These are phyloP conservation scores for Capsicum rhomboideum DNA, from an alignment of 257 asterid species.

Conservation along the genomic window DNA sequence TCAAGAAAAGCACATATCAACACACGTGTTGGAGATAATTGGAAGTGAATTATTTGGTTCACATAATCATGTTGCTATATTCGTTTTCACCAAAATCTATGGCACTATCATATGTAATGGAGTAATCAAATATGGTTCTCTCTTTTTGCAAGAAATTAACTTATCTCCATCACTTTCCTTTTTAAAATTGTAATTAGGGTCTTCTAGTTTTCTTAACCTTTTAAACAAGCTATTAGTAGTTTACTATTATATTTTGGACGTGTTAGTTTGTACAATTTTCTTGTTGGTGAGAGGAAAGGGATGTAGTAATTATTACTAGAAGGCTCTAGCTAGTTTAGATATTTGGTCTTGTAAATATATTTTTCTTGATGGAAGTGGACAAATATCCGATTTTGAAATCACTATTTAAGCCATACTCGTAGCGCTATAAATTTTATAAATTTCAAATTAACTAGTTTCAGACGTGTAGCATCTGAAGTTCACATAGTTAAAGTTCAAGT, in stretches of 20 bases:
- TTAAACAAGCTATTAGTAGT: neutral
- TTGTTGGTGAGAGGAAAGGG: neutral
- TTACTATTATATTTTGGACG: neutral
- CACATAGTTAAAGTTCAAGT: neutral
- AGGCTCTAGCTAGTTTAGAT: neutral
- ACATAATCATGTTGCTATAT: slow-evolving; percentile 15
- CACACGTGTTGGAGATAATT: slow-evolving; percentile 32
- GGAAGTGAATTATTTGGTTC: slow-evolving; percentile 19
- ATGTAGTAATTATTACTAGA: neutral
- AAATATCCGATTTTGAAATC: neutral
- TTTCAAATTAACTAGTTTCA: neutral
- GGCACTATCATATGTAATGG: slow-evolving; percentile 29
- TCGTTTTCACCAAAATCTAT: slow-evolving; percentile 25
- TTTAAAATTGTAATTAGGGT: neutral
- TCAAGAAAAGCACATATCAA: slow-evolving; percentile 28
- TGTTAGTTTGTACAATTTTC: neutral
- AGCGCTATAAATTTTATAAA: neutral
- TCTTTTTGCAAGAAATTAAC: neutral
- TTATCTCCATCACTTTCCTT: neutral
- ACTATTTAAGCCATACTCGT: neutral
- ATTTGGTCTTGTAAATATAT: neutral
- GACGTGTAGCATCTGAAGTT: neutral
- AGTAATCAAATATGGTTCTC: slow-evolving; percentile 19
- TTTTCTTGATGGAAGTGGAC: no score
- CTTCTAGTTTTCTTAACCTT: neutral